These are phyloP conservation scores for Colletotrichum liaoningense DNA, from an alignment of 2,329 filamentous ascomycete genomes.

Conservation along the genomic window DNA sequence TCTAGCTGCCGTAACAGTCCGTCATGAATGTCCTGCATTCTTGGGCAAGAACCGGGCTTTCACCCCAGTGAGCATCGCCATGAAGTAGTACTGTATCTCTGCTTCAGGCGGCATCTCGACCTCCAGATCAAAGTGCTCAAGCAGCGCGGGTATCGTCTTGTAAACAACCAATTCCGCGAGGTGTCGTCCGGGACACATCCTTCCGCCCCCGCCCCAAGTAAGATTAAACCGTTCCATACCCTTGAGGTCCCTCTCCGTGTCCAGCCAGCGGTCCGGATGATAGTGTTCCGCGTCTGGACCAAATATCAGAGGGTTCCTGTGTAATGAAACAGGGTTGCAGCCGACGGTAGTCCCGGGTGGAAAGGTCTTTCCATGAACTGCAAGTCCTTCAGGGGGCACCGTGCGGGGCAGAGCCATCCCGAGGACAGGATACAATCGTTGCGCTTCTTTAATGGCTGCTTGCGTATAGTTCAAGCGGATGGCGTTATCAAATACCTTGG, in stretches of 20 bases:
- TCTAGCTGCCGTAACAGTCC: no score
- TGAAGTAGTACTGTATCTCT: constrained; percentile 59
- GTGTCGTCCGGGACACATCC: constrained; percentile 62
- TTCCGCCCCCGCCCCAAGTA: constrained; percentile 63
- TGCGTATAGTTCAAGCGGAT: constrained; percentile 48
- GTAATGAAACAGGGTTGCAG: constrained; percentile 62
- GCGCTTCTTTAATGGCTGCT: constrained; percentile 62
- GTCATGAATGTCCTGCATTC: neutral
- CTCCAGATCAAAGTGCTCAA: constrained; percentile 58
- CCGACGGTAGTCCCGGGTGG: constrained; percentile 61
- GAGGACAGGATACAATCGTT: constrained; percentile 62
- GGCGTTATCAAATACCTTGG: constrained; percentile 41
- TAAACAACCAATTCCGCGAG: constrained; percentile 62
- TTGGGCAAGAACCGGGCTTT: constrained; percentile 51
- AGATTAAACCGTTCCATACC: constrained; percentile 61
- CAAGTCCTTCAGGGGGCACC: constrained; percentile 51
- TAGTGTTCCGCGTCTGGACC: constrained; percentile 57
- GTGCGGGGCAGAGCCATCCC: constrained; percentile 62
- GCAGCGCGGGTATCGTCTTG: constrained; percentile 54
- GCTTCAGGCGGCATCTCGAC: constrained; percentile 51
- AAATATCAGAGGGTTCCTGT: constrained; percentile 61
- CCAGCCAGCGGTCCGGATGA: constrained; percentile 61
- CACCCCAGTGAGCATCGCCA: constrained; percentile 63
- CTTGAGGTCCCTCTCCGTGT: constrained; percentile 41
- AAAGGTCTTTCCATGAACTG: constrained; percentile 52